Conservation (phyloP, 371 early-diverging fungal genomes). For the Syncephalastrum monosporum region DNA sequence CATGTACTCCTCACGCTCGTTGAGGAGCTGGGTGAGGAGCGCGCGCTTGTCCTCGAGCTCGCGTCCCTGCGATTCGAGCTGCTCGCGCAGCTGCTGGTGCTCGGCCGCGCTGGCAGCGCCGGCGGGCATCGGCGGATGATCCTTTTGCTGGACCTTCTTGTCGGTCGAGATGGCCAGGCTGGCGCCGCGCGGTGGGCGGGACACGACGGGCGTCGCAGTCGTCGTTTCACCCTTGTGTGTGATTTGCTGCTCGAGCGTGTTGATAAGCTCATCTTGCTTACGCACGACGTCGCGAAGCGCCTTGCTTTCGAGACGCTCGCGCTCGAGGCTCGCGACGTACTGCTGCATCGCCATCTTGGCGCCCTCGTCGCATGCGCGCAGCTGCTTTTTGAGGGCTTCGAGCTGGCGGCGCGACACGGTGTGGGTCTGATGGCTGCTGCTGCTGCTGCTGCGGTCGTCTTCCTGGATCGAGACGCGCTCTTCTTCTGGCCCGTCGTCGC, state of each 20-base stretch:
- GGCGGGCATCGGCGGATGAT: background rate
- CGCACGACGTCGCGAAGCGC: slow-evolving; percentile 22
- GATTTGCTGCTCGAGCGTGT: slow-evolving; percentile 30
- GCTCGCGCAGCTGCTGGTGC: slow-evolving; percentile 19
- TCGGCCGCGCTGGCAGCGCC: background rate
- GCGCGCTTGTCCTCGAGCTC: slow-evolving; percentile 42
- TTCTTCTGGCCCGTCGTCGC: slow-evolving; percentile 20
- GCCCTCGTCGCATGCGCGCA: slow-evolving; percentile 30
- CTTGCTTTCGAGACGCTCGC: slow-evolving; percentile 26
- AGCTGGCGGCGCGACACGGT: slow-evolving; percentile 18
- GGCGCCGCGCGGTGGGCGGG: slow-evolving; percentile 6
- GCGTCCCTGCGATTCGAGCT: slow-evolving; percentile 34
- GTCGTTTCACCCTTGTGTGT: slow-evolving; percentile 3
- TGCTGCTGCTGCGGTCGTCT: slow-evolving; percentile 1
- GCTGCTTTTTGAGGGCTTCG: slow-evolving; percentile 20
- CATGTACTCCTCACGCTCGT: slow-evolving; percentile 34
- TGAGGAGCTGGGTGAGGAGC: slow-evolving; percentile 30
- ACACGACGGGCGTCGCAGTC: slow-evolving; percentile 7
- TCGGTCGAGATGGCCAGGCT: slow-evolving; percentile 12
- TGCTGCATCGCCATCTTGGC: slow-evolving; percentile 35
- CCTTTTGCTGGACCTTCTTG: background rate
- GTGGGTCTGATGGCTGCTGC: background rate
- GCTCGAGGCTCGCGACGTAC: slow-evolving; percentile 34
- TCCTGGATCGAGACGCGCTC: slow-evolving; percentile 2
- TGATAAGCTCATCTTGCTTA: slow-evolving; percentile 45